Base-by-base conservation (phyloP, 768 basidiomycete species). In the Suillus occidentalis region DNA sequence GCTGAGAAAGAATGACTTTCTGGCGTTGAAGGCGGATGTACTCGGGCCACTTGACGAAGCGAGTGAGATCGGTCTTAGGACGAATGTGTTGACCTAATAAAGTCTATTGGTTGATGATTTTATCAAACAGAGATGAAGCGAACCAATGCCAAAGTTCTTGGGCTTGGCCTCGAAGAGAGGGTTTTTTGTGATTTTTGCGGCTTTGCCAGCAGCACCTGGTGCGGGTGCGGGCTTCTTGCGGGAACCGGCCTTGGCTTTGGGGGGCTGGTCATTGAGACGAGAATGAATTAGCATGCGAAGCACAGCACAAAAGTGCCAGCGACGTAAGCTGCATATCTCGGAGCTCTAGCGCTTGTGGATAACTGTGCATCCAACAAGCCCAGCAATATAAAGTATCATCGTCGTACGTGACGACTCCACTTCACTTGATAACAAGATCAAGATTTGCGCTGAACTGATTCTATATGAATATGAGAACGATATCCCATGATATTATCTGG, bases 31-130 rank as follows among this genome's bases (percentile, higher is more conserved):
- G 90, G 75, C 95, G 94, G 71, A 99, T 88, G 75, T 99, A 99
- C 83, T 96, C 94, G 71, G 97, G 97, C 97, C 97, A 99, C 80
- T 97, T 98, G 82, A 98, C 93, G 83, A 98, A 98, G 77, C 96
- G 93, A 65, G 94, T 97, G 69, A 98, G 81, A 81, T 99, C 97
- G 63, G 87, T 87, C 77, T 85, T 86, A 73, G 90, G 96, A 72
- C 90, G 92, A 72, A 98, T 86, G 80, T 97, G 94, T 82, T 96
- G 94, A 74, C 97, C 97, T 97, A 70, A 28, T 1, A n/a, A 12
- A 22, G 61, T 69, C 22, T 66, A 25, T 22, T 4, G 59, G n/a
- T 4, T 18, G 42, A 13, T 0, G 1, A 31, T 20, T 8, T 4
- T 47, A 39, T 1, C 22, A 4, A 47, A 4, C 53, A 53, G 64